A percentile compares a stretch with the other conserved stretches of the same genome.
Conservation (phyloP, 108 stramenopile genomes). For the Cyclotella sp. region DNA sequence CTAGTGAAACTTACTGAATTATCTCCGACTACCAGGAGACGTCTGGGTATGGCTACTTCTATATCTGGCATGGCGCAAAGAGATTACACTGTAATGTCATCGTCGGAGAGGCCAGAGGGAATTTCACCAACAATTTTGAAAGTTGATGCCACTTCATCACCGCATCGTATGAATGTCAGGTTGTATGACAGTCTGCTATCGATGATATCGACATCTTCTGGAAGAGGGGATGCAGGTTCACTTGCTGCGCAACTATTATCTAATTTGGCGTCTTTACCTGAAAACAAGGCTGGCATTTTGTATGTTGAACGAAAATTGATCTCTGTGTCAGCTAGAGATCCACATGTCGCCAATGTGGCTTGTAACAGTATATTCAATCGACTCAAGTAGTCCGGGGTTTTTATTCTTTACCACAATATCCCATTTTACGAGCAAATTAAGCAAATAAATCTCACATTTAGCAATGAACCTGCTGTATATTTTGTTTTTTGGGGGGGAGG, state of each 20-base stretch:
- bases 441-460: neutral
- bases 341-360: constrained; percentile 69
- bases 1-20: constrained; percentile 75
- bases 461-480: neutral
- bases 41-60: constrained; percentile 47
- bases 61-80: constrained; percentile 28
- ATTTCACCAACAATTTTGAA: constrained; percentile 27
- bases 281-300: constrained; percentile 59
- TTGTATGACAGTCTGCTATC: constrained; percentile 79
- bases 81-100: constrained; percentile 7
- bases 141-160: constrained; percentile 30
- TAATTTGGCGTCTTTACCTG: constrained; percentile 62
- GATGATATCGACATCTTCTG: constrained; percentile 70
- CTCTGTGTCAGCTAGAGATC: constrained; percentile 67
- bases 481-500: too few relatives aligned
- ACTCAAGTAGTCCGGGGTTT: constrained; percentile 18
- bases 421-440: neutral
- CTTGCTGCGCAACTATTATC: constrained; percentile 68
- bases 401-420: neutral
- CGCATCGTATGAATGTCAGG: constrained; percentile 47
- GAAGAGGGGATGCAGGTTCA: constrained; percentile 67
- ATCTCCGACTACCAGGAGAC: constrained; percentile 59
- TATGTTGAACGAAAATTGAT: constrained; percentile 75
- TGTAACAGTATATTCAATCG: constrained; percentile 61
- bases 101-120: constrained; percentile 5